Conservation (phyloP, 2,329 filamentous ascomycete genomes). For the Dactylonectria macrodidyma region DNA sequence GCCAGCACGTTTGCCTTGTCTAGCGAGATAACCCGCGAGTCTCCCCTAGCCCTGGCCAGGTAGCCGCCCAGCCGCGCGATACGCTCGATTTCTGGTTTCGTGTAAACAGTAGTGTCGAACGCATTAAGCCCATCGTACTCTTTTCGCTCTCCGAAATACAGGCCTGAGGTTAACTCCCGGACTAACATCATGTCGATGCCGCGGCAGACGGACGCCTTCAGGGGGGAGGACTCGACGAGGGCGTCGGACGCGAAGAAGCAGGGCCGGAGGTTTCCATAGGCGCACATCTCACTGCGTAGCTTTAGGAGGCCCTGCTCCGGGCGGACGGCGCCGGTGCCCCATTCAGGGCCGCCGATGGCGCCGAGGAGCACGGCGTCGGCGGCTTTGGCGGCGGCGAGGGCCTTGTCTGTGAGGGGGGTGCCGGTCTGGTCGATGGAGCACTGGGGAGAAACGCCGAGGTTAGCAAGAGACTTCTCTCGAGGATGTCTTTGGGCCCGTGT, state of each 20-base stretch:
- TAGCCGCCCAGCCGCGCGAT: conserved; percentile 84
- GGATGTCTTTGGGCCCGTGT: conserved; percentile 28
- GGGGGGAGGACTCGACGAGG: conserved; percentile 85
- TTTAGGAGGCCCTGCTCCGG: conserved; percentile 93
- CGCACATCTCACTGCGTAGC: conserved; percentile 89
- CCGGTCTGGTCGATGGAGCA: conserved; percentile 94
- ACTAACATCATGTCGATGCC: conserved; percentile 93
- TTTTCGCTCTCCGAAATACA: conserved; percentile 91
- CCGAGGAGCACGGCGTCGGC: conserved; percentile 94
- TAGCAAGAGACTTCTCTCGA: conserved; percentile 27
- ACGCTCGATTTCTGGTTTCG: conserved; percentile 85
- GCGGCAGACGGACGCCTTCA: conserved; percentile 86
- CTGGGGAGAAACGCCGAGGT: conserved; percentile 61
- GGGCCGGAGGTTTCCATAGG: conserved; percentile 93
- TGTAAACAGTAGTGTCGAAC: conserved; percentile 88
- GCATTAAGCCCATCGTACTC: conserved; percentile 83
- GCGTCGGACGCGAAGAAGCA: conserved; percentile 92
- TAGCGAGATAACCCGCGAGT: conserved; percentile 81
- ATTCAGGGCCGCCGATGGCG: conserved; percentile 96
- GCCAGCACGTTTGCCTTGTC: conserved; percentile 97
- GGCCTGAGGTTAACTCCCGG: conserved; percentile 89
- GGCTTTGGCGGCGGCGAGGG: conserved; percentile 84
- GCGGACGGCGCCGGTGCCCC: conserved; percentile 89
- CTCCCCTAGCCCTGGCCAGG: conserved; percentile 80
- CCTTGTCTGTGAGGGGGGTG: conserved; percentile 84